Conservation (phyloP, 257 asterid genomes). For the Coffea eugenioides region DNA sequence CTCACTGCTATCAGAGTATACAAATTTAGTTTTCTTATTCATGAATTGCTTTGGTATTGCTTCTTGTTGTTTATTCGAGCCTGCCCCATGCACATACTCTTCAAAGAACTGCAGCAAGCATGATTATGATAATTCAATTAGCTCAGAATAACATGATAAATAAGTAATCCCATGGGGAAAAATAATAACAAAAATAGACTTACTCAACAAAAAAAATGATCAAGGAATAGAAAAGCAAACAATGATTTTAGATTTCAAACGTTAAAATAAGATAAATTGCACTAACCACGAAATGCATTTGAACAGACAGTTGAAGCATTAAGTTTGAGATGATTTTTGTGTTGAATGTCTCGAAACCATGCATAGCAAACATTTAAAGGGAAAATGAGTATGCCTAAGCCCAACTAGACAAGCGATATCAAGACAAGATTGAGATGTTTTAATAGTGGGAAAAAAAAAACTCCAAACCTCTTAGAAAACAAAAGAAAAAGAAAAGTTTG, state of each 20-base stretch:
- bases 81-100: conserved; percentile 68
- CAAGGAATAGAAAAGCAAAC: neutral
- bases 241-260: neutral
- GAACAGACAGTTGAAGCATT: neutral
- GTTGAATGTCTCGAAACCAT: neutral
- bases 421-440: neutral
- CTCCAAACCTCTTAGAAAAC: too few species aligned
- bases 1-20: conserved; percentile 62
- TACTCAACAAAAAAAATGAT: neutral
- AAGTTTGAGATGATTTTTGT: neutral
- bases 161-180: too few species aligned
- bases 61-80: conserved; percentile 29
- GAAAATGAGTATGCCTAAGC: neutral
- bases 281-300: neutral
- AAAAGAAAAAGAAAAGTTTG: too few species aligned
- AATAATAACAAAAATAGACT: too few species aligned
- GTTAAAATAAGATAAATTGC: neutral
- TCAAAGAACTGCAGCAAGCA: conserved; percentile 60
- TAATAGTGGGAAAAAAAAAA: neutral
- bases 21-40: conserved; percentile 75
- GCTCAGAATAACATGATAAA: neutral
- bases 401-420: neutral
- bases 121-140: neutral
- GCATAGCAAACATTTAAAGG: neutral
- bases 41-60: conserved; percentile 44